These are phyloP conservation scores for Musa balbisiana DNA, from an alignment of 202 grass and related monocot genomes.

Conservation along the genomic window DNA sequence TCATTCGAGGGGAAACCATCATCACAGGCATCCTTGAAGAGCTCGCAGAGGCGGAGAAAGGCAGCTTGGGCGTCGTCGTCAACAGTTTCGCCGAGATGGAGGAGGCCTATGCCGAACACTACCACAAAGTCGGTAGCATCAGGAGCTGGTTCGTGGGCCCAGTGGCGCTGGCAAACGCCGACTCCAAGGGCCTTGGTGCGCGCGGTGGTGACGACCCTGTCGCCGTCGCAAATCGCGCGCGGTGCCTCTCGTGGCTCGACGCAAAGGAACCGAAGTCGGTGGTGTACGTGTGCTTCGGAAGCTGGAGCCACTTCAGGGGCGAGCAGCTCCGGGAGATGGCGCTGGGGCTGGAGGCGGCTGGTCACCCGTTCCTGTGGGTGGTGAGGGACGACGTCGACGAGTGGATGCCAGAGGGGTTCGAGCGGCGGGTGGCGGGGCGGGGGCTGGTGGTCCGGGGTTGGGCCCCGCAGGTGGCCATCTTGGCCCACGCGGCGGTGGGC, in stretches of 20 bases:
- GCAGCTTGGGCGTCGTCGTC: conserved; percentile 1
- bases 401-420: conserved; percentile 5
- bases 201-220: not conserved
- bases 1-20: too few relatives aligned
- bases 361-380: conserved; percentile 11
- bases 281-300: conserved; percentile 13
- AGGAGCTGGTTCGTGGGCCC: conserved; percentile 14
- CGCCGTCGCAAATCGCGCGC: not conserved
- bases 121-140: not conserved
- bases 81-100: conserved; percentile 25
- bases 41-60: not conserved
- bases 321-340: conserved; percentile 9
- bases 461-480: conserved; percentile 2
- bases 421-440: not conserved
- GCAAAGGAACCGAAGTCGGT: not conserved
- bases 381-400: not conserved
- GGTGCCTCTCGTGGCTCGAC: conserved; percentile 2
- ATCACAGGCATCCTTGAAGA: not conserved
- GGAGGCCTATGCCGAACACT: conserved; percentile 4
- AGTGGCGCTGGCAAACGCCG: not conserved
- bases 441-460: conserved; percentile 3
- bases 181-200: not conserved
- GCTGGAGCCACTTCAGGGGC: not conserved
- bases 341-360: not conserved
- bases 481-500: not conserved